Conservation (phyloP, 2,329 filamentous ascomycete genomes). For the Raffaelea ambrosiae region DNA sequence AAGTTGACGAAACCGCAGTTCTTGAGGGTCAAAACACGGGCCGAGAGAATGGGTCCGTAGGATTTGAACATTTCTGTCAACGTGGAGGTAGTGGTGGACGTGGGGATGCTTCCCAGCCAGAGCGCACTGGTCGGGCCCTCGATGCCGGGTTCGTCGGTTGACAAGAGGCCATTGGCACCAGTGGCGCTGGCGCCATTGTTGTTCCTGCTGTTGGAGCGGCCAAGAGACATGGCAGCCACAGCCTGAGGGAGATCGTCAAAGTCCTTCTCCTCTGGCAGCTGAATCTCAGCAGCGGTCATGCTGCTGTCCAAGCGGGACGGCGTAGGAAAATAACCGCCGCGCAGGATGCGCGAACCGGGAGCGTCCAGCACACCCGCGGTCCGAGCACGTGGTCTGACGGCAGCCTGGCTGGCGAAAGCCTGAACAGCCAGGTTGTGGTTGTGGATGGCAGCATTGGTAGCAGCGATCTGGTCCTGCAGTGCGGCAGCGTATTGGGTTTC, state of each 20-base stretch:
- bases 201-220: slow-evolving; percentile 55
- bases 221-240: slow-evolving; percentile 71
- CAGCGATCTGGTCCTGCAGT: slow-evolving; percentile 54
- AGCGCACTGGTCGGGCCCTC: slow-evolving; percentile 88
- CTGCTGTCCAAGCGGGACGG: slow-evolving; percentile 64
- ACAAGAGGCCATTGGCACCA: slow-evolving; percentile 50
- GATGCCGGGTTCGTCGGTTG: slow-evolving; percentile 67
- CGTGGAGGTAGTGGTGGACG: slow-evolving; percentile 92
- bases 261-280: slow-evolving; percentile 64
- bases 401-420: slow-evolving; percentile 76
- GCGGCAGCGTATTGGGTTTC: slow-evolving; percentile 53
- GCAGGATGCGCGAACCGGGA: slow-evolving; percentile 55
- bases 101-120: slow-evolving; percentile 96
- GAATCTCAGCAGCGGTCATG: slow-evolving; percentile 67
- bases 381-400: slow-evolving; percentile 75
- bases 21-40: slow-evolving; percentile 92
- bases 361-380: slow-evolving; percentile 89
- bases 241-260: slow-evolving; percentile 75
- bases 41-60: slow-evolving; percentile 87
- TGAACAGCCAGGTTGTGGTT: slow-evolving; percentile 92
- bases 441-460: slow-evolving; percentile 64
- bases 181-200: slow-evolving; percentile 26
- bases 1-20: slow-evolving; percentile 99
- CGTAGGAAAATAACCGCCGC: slow-evolving; percentile 63
- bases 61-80: slow-evolving; percentile 89